Conservation (phyloP, 257 asterid species). For the Echium plantagineum region DNA sequence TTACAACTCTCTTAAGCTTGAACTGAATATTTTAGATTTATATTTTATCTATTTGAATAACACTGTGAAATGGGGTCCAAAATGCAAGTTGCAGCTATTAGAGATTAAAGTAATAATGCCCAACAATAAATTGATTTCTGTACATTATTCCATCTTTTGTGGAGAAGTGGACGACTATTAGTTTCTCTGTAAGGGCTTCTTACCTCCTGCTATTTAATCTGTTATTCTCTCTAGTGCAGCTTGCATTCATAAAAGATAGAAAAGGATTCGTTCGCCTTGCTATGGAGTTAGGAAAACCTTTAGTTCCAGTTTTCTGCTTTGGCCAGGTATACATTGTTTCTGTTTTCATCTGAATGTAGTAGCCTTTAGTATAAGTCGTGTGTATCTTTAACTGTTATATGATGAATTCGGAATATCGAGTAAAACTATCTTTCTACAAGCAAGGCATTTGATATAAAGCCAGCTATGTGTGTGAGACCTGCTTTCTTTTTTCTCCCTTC, state of each 20-base stretch:
- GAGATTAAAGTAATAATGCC: neutral
- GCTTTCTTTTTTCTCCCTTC: no score
- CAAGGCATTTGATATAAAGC: no score
- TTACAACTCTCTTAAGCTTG: neutral
- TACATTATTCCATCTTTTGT: slow-evolving; percentile 1
- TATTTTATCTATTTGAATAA: no score
- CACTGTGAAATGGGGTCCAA: neutral
- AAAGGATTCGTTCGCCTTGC: slow-evolving; percentile 88
- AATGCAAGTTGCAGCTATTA: neutral
- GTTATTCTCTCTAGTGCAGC: slow-evolving; percentile 22
- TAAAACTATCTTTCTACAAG: no score
- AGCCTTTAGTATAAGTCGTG: no score
- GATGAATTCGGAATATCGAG: no score
- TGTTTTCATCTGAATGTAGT: neutral
- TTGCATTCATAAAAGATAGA: slow-evolving; percentile 55
- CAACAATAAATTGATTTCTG: slow-evolving; percentile 1
- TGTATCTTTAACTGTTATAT: no score
- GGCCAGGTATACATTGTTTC: slow-evolving; percentile 57
- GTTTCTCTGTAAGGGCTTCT: neutral
- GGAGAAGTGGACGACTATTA: slow-evolving; percentile 1
- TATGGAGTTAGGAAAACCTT: slow-evolving; percentile 76
- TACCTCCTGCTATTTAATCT: slow-evolving; percentile 12
- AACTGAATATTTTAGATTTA: neutral
- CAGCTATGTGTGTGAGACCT: no score
- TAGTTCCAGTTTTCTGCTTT: slow-evolving; percentile 96